Evolutionary conservation across 2,329 filamentous ascomycete species (phyloP).

Genomic region (Mariannaea elegans): DNA sequence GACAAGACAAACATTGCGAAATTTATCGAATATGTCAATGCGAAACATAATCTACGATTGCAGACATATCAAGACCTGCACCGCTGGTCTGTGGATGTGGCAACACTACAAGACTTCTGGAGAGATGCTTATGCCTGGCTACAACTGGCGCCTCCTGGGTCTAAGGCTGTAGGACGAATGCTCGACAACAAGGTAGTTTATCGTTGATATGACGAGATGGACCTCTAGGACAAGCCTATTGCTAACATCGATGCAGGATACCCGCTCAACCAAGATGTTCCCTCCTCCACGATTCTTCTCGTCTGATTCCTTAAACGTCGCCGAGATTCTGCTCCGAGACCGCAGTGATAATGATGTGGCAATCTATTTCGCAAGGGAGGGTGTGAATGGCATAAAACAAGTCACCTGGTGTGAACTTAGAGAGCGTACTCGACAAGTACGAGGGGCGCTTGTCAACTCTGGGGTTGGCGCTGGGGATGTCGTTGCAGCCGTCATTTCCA

Average conservation of each 20-base stretch:
- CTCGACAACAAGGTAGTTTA: not conserved
- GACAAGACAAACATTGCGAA: constrained; percentile 1
- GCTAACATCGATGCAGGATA: not conserved
- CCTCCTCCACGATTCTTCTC: constrained; percentile 16
- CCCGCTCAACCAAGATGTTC: not conserved
- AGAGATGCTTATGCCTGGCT: constrained; percentile 20
- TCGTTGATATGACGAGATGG: not conserved
- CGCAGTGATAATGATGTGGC: constrained; percentile 3
- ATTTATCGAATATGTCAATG: constrained; percentile 14
- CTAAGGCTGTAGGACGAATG: not conserved
- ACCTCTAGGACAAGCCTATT: too few species aligned
- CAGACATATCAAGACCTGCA: constrained; percentile 17
- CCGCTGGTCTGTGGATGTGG: constrained; percentile 12
- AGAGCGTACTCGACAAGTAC: not conserved
- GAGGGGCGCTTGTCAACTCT: constrained; percentile 6
- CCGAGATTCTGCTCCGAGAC: constrained; percentile 10
- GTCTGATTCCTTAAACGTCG: constrained; percentile 11
- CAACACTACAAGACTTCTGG: constrained; percentile 14
- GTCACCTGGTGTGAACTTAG: constrained; percentile 8
- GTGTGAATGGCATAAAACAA: not conserved
- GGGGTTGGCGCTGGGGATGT: constrained; percentile 3
- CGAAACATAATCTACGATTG: not conserved
- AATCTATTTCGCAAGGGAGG: constrained; percentile 14
- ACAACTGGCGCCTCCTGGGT: not conserved
- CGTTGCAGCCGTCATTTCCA: constrained; percentile 17